These are phyloP conservation scores for Massariosphaeria phaeospora DNA, from an alignment of 495 filamentous ascomycete genomes.

Conservation along the genomic window DNA sequence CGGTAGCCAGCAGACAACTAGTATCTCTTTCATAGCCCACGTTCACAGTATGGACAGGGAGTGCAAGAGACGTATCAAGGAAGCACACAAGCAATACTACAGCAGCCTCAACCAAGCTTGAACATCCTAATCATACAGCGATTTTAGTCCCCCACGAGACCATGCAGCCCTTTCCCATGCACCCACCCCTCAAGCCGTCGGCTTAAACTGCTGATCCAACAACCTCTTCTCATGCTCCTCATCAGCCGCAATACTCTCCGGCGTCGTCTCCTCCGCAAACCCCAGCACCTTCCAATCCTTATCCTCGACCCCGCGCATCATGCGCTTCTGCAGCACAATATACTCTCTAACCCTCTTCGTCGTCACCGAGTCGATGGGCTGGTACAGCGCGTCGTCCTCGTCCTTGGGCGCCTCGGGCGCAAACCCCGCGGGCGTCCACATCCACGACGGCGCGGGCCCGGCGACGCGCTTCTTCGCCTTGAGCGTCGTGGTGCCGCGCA, in stretches of 20 bases:
- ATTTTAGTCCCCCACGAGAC: no score
- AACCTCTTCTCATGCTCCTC: constrained; percentile 14
- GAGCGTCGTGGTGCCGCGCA: not conserved
- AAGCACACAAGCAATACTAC: no score
- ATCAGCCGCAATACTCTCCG: constrained; percentile 39
- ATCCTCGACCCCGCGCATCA: constrained; percentile 53
- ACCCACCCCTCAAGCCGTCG: no score
- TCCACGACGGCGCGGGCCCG: not conserved
- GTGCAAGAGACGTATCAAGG: no score
- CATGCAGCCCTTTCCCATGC: no score
- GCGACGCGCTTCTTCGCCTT: not conserved
- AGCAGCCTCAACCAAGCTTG: no score
- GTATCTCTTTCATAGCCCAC: no score
- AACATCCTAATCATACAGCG: no score
- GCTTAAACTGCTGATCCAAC: no score
- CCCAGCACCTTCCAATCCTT: constrained; percentile 76
- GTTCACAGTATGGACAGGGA: no score
- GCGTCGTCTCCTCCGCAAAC: constrained; percentile 55
- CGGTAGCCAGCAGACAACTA: no score
- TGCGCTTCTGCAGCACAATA: constrained; percentile 63
- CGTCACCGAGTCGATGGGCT: not conserved
- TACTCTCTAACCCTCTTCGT: constrained; percentile 67
- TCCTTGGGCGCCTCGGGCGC: constrained; percentile 12
- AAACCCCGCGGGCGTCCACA: not conserved
- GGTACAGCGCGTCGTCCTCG: constrained; percentile 11